A percentile compares a stretch with the other conserved stretches of the same genome.
These are phyloP conservation scores for Xylaria telfairii DNA, from an alignment of 495 filamentous ascomycete species.

Conservation along the genomic window DNA sequence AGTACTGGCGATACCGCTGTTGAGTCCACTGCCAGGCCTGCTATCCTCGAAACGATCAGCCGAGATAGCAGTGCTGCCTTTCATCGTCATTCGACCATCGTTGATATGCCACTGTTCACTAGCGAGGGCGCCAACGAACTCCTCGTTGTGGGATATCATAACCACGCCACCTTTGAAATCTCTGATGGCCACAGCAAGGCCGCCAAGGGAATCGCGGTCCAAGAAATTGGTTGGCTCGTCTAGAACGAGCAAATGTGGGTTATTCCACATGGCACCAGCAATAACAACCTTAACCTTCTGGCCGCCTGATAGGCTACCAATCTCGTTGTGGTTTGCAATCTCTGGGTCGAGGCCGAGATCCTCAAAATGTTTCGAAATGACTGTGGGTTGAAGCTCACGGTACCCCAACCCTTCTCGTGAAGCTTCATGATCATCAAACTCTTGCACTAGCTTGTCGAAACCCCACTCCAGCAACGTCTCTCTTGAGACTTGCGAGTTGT, in stretches of 20 bases:
- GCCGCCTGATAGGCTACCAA: conserved; percentile 95
- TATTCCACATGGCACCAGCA: conserved; percentile 98
- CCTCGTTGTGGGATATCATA: conserved; percentile 99
- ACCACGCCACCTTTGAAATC: conserved; percentile 98
- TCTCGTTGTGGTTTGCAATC: conserved; percentile 98
- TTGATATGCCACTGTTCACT: conserved; percentile 94
- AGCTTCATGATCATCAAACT: conserved; percentile 98
- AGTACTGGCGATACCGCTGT: conserved; percentile 53
- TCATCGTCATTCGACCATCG: conserved; percentile 83
- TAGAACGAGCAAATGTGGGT: conserved; percentile 94
- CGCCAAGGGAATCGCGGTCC: conserved; percentile 95
- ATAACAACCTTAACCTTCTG: conserved; percentile 99
- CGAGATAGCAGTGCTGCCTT: conserved; percentile 73
- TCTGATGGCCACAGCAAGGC: conserved; percentile 92
- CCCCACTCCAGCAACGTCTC: conserved; percentile 87
- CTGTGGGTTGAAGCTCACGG: conserved; percentile 86
- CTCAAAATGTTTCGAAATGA: conserved; percentile 97
- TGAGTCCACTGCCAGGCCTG: conserved; percentile 64
- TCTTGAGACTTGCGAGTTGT: conserved; percentile 90
- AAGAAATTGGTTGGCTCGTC: conserved; percentile 99
- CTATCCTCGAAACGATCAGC: conserved; percentile 87
- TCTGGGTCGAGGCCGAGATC: conserved; percentile 95
- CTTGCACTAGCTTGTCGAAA: conserved; percentile 91
- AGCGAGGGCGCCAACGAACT: conserved; percentile 94
- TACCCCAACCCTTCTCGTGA: conserved; percentile 97